Percentiles rank a stretch among this genome's conserved stretches.
Conservation (phyloP, 768 basidiomycete genomes). For the Hericium rajendrae region DNA sequence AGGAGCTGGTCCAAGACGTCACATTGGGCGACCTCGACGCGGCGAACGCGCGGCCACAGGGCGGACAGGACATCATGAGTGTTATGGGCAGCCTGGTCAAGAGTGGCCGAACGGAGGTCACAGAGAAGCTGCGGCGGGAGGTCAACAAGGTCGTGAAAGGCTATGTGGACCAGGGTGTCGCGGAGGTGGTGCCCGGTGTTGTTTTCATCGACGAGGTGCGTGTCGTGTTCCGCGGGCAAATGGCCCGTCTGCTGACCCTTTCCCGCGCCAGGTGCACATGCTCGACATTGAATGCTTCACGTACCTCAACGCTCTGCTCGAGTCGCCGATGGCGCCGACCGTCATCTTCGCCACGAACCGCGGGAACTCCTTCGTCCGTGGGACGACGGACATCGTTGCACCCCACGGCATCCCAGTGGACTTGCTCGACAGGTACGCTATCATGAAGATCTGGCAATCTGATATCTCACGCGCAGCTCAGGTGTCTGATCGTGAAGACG, state of each 20-base stretch:
- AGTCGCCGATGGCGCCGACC: conserved; percentile 95
- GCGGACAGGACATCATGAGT: conserved; percentile 98
- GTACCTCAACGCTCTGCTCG: conserved; percentile 90
- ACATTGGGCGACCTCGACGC: conserved; percentile 93
- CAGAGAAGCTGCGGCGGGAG: conserved; percentile 89
- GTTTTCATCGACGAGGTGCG: conserved; percentile 97
- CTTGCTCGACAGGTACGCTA: conserved; percentile 71
- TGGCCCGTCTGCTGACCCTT: background rate
- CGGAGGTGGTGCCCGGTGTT: conserved; percentile 95
- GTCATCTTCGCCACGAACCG: conserved; percentile 96
- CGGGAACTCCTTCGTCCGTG: conserved; percentile 85
- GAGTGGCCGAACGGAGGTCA: conserved; percentile 90
- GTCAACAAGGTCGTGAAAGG: conserved; percentile 97
- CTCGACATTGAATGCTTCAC: conserved; percentile 99
- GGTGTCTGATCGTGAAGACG: conserved; percentile 94
- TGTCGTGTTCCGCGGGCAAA: background rate
- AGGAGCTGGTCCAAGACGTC: conserved; percentile 92
- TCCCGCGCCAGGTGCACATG: conserved; percentile 79
- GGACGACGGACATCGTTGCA: conserved; percentile 83
- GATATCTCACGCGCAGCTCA: conserved; percentile 20
- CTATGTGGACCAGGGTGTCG: conserved; percentile 97
- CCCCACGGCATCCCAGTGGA: conserved; percentile 95
- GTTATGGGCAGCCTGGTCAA: conserved; percentile 91
- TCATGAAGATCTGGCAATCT: background rate
- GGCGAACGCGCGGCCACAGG: conserved; percentile 91